Base-by-base conservation (phyloP, 2,329 filamentous ascomycete species). In the Ascochyta rabiei region DNA sequence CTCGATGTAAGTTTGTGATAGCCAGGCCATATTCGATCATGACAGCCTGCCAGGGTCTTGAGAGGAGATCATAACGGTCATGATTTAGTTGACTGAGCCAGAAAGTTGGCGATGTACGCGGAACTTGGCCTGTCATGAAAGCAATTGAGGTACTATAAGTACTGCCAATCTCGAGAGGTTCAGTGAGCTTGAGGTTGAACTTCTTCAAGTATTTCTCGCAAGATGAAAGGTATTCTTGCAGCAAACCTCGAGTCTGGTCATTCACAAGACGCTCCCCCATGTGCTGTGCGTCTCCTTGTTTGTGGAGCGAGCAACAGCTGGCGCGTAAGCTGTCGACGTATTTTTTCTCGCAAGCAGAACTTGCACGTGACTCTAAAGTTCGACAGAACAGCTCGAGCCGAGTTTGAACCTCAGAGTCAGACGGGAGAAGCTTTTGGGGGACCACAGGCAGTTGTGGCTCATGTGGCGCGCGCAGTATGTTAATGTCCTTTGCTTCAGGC, bases 1-100 rank as follows among this genome's bases (percentile, higher is more conserved):
- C 70, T 30, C 71, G 67, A n/a, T 74, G 71, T 3, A 73, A 19
- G 2, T 62, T 42, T 2, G 64, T 70, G 12, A 74, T 33, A 8
- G 69, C 63, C 9, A 70, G 43, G 0, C 56, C 70, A 59, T 69
- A 72, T 12, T 60, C 34, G 6, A 74, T 52, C 8, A 74, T 42
- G 1, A 12, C 28, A 6, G 9, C 26, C 26, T 66, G 66, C 72
- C 72, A 74, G 0, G 50, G n/a, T 2, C 26, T 6, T 6, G 67
- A 21, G 0, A 74, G 40, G 0, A 7, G 16, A 1, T 59, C 35
- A 16, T 62, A 70, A 2, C 54, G 53, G 1, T 66, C 53, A 1
- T 44, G 43, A 33, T 68, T 53, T 7, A 74, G 52, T 34, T 67
- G 63, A 12, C 55, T 33, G 7, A 74, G 52, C 62, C 68, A 68